phyloP scores from a whole-genome alignment of 2,329 filamentous ascomycete genomes.

The Akanthomyces lecanii region DNA sequence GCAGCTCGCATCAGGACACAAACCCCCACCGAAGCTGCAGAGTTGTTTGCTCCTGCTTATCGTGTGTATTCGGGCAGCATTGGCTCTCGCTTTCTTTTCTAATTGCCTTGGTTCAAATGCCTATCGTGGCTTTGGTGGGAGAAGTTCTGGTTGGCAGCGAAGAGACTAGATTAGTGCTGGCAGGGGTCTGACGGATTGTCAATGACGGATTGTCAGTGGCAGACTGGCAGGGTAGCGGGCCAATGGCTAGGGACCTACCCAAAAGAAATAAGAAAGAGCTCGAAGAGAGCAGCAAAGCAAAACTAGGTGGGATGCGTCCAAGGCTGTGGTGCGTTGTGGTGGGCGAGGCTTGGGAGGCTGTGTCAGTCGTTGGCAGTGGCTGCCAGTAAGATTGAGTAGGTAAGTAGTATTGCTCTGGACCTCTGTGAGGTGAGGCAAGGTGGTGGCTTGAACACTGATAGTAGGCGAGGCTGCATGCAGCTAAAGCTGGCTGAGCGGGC shows the following conservation, averaged over 20 bases:
- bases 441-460: background rate
- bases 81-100: background rate
- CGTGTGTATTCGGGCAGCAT: background rate
- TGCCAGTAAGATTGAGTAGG: background rate
- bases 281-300: background rate
- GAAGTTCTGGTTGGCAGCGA: background rate
- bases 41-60: background rate
- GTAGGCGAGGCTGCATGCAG: conserved; percentile 12
- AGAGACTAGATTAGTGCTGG: background rate
- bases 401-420: background rate
- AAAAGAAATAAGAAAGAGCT: background rate
- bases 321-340: background rate
- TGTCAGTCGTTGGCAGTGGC: background rate
- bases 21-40: background rate
- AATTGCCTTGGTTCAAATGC: background rate
- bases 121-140: background rate
- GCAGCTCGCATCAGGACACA: background rate
- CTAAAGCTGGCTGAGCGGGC: background rate
- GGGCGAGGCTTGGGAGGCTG: conserved; percentile 7
- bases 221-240: background rate
- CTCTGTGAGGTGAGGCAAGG: background rate
- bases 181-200: background rate
- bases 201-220: too few species aligned
- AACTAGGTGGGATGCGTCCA: background rate
- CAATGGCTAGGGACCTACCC: background rate